Evolutionary conservation across 192 early-diverging fungal species (phyloP), one percentile per base, ranked within the genome.

Genomic region (Coemansia sp.): DNA sequence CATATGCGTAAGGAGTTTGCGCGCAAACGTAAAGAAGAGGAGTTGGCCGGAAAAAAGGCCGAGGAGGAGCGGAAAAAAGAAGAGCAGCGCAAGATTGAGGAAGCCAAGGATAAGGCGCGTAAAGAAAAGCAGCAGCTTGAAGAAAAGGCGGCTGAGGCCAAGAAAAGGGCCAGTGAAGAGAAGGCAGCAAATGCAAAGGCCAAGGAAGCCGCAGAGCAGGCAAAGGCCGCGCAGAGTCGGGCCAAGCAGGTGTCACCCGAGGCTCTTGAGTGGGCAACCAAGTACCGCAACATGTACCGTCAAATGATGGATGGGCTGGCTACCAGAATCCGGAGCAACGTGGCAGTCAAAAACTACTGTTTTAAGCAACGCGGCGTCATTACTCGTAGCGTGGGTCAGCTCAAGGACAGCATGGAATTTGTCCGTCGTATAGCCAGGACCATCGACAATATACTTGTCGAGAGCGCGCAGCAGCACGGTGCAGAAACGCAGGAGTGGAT

Each of bases 321-420:
- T 20, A 67, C 66, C 12, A 32, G 49, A 4, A 54, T 82, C 5
- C 64, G 61, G 50, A 29, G 42, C 28, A 52, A 72, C 67, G 52
- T 51, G 33, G 29, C 49, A 5, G 52, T 52, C 10, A 65, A 52
- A 31, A 42, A 54, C n/a, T 72, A 60, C 34, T 76, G 79, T 33
- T 76, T 76, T 62, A 66, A 67, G 64, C 69, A 75, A 51, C 71
- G 73, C 36, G 73, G 79, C 1, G 30, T 70, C 34, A 65, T 82
- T 18, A 75, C 64, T 7, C 67, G 67, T 28, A 69, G 67, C 33
- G 45, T 82, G 20, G 79, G 79, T 8, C 79, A 82, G 73, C 79
- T 82, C 31, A 82, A 66, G 51, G 73, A 73, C 67, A 76, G 67
- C 63, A 59, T 61, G 73, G 73, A 40, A 50, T 72, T 72, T 69